phyloP scores from a whole-genome alignment of 768 basidiomycete genomes.

The Lactifluus subvellereus region DNA sequence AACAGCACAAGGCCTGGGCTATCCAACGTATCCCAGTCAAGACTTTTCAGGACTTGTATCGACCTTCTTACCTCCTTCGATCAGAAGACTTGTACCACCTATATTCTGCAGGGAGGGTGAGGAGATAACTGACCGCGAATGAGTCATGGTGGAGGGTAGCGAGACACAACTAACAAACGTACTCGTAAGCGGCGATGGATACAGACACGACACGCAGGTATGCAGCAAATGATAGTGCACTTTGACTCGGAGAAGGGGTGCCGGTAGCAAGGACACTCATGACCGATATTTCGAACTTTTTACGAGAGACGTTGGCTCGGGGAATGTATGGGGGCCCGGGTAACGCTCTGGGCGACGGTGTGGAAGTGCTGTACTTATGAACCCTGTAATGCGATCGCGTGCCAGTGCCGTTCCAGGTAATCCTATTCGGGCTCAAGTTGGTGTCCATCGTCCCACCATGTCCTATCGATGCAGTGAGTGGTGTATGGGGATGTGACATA shows the following conservation, averaged over 20 bases:
- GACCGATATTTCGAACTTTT: neutral
- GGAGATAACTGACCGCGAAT: constrained; percentile 10
- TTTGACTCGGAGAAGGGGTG: neutral
- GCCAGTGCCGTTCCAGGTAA: too few species aligned
- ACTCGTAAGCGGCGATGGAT: constrained; percentile 22
- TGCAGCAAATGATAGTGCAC: neutral
- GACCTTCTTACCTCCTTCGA: constrained; percentile 1
- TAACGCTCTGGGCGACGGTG: too few species aligned
- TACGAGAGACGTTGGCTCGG: neutral
- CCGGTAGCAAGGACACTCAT: neutral
- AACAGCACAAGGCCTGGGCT: constrained; percentile 18
- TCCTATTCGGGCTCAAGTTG: too few species aligned
- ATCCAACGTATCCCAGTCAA: neutral
- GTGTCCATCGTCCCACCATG: too few species aligned
- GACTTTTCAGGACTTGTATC: neutral
- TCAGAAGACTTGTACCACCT: constrained; percentile 14
- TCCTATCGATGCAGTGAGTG: too few species aligned
- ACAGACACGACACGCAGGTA: constrained; percentile 20
- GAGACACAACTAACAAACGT: neutral
- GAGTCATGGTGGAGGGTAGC: neutral
- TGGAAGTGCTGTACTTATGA: neutral
- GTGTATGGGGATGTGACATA: too few species aligned
- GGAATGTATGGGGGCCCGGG: too few species aligned
- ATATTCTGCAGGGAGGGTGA: constrained; percentile 21
- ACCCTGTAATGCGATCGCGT: too few species aligned